Evolutionary conservation across 2,329 filamentous ascomycete species (phyloP), one percentile per base, ranked within the genome.

Genomic region (Fragosphaeria purpurea): DNA sequence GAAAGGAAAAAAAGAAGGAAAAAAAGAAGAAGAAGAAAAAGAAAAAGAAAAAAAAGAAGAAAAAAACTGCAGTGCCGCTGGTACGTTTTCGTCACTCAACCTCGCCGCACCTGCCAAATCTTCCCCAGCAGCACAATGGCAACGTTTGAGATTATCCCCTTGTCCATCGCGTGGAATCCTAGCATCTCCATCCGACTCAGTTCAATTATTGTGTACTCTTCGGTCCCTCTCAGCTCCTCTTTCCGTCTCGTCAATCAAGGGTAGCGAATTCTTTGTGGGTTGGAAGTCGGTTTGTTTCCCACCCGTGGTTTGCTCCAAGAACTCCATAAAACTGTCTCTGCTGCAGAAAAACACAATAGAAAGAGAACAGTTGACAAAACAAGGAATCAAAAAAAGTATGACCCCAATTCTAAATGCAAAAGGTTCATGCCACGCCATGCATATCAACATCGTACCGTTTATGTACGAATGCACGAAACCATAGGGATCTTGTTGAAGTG

Each of bases 361-460:
- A 46, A 41, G 11, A 39, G 35, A 39, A 46, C 22, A 22, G 22
- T 7, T 37, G 7, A 37, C 7, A 52, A n/a, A n/a, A 43, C 5
- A 38, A 10, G 7, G 22, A 42, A 12, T 30, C 6, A 10, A 38
- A n/a, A 32, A 37, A 47, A 54, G 37, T 50, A 50, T 54, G 57
- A 54, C 65, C 66, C 64, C 62, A 64, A 62, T 65, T 71, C 68
- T 72, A 72, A 64, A 70, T 70, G 66, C 67, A 64, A 68, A 68
- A 69, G 70, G 66, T 67, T 67, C 60, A 70, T 72, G 67, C 70
- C 67, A 64, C 70, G 67, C 64, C 64, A 69, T 69, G 63, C 68
- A 70, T 70, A 69, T 69, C 68, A 72, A 72, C 67, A 70, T 70
- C 65, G 70, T 68, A 65, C 65, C 63, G 65, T 61, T 64, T 73